These are phyloP conservation scores for Mycoemilia scoparia DNA, from an alignment of 192 early-diverging fungal genomes.

Conservation along the genomic window DNA sequence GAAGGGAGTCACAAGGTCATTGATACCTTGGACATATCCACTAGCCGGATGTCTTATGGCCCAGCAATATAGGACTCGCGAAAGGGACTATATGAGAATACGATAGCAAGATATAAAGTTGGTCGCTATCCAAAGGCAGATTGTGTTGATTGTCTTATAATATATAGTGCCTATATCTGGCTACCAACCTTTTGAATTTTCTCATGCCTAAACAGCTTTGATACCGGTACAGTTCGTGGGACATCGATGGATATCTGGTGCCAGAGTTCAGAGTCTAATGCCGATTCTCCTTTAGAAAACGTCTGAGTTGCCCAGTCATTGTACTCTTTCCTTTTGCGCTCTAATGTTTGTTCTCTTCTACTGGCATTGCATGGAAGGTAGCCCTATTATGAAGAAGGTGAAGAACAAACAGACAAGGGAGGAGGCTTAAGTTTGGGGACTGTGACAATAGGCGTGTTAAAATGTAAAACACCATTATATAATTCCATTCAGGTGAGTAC, in stretches of 20 bases:
- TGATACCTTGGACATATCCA: conserved; percentile 98
- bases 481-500: neutral
- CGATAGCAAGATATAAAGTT: neutral
- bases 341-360: conserved; percentile 59
- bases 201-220: conserved; percentile 61
- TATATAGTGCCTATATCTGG: conserved; percentile 31
- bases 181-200: conserved; percentile 72
- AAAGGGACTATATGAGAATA: conserved; percentile 46
- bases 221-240: conserved; percentile 72
- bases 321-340: conserved; percentile 86
- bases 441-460: too few relatives aligned
- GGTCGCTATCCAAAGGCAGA: neutral
- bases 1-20: conserved; percentile 93
- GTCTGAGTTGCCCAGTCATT: conserved; percentile 65
- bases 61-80: conserved; percentile 91
- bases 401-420: conserved; percentile 18
- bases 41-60: conserved; percentile 94
- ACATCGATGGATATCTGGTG: conserved; percentile 98
- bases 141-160: neutral
- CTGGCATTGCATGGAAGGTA: conserved; percentile 83
- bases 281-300: conserved; percentile 57
- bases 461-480: neutral
- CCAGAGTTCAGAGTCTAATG: conserved; percentile 69
- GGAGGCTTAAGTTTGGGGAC: neutral
- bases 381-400: too few relatives aligned